A percentile compares a stretch with the other conserved stretches of the same genome.
Evolutionary conservation across 306 rosid genomes (phyloP).

Genomic region (Benincasa hispida): DNA sequence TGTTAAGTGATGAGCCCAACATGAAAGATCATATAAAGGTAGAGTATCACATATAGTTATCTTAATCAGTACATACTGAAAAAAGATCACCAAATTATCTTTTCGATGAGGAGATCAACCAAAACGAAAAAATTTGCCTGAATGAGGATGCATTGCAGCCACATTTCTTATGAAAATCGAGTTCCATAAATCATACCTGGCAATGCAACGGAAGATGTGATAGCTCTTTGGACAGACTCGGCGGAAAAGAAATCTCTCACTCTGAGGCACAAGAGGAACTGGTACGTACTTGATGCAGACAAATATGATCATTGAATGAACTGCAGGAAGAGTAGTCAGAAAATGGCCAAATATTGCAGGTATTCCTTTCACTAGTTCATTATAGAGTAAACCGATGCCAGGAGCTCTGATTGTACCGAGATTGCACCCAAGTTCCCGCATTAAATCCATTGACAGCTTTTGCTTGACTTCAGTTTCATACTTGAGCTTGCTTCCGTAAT

Average conservation of each 20-base stretch:
- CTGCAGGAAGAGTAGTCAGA: constrained; percentile 56
- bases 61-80: neutral
- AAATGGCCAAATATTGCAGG: constrained; percentile 95
- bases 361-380: constrained; percentile 91
- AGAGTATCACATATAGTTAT: neutral
- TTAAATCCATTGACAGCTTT: constrained; percentile 72
- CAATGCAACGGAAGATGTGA: constrained; percentile 92
- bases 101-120: neutral
- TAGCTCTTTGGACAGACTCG: constrained; percentile 85
- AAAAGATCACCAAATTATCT: neutral
- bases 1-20: constrained; percentile 9
- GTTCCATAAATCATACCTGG: constrained; percentile 43
- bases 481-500: constrained; percentile 91
- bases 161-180: neutral
- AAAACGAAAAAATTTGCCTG: neutral
- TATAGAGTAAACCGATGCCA: constrained; percentile 87
- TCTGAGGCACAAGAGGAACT: constrained; percentile 81
- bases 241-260: constrained; percentile 96
- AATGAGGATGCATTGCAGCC: neutral
- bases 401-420: constrained; percentile 96
- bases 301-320: constrained; percentile 82
- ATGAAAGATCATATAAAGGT: neutral
- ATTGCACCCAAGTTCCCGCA: constrained; percentile 77
- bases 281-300: constrained; percentile 92
- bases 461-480: constrained; percentile 94